Evolutionary conservation across 2,329 filamentous ascomycete genomes (phyloP).

Genomic region (Cordyceps cicadae): DNA sequence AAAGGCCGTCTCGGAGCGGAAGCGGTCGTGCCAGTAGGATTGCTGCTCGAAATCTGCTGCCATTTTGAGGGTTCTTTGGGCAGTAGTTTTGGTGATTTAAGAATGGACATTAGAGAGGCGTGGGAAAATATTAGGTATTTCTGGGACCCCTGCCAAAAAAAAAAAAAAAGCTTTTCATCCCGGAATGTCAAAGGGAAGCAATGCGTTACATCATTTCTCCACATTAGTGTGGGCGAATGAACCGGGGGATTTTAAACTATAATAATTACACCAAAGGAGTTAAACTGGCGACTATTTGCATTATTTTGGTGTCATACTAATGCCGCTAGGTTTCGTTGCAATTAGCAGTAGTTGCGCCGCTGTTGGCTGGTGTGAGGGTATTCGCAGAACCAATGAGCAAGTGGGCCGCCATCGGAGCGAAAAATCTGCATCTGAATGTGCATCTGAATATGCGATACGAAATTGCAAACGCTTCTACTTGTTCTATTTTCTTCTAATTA

Average conservation of each 20-base stretch:
- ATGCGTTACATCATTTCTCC: conserved; percentile 6
- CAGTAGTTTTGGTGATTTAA: not conserved
- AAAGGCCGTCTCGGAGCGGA: conserved; percentile 35
- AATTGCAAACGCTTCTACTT: not conserved
- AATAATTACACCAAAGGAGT: not conserved
- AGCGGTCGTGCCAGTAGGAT: conserved; percentile 41
- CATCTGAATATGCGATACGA: not conserved
- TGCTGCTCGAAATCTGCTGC: conserved; percentile 37
- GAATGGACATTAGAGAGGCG: too few relatives aligned
- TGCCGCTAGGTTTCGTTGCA: not conserved
- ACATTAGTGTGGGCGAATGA: conserved; percentile 6
- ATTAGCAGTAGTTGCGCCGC: not conserved
- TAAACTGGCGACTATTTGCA: not conserved
- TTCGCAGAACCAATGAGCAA: not conserved
- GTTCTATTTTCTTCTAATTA: not conserved
- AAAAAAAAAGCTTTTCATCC: not conserved
- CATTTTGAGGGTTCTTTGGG: not conserved
- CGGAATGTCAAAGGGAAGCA: not conserved
- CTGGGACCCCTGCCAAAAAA: not conserved
- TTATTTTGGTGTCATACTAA: not conserved
- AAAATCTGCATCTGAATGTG: too few relatives aligned
- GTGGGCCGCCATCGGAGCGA: not conserved
- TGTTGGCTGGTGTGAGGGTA: not conserved
- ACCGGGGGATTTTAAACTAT: not conserved
- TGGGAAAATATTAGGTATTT: too few relatives aligned